Conservation (phyloP, 2,329 filamentous ascomycete genomes). For the Clonostachys sp. region DNA sequence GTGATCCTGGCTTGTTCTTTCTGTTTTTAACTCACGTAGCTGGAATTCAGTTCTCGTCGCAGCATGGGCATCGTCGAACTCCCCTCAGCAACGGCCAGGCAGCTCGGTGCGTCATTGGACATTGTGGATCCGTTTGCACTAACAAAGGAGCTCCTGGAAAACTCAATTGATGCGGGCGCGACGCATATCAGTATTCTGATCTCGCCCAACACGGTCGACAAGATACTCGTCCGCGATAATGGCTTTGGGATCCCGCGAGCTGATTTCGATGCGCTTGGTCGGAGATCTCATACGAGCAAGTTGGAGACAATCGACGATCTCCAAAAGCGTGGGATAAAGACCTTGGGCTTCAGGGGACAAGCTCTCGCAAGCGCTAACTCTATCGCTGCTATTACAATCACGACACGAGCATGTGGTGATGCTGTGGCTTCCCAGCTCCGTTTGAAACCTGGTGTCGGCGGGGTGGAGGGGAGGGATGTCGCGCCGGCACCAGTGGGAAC, state of each 20-base stretch:
- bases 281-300: slow-evolving; percentile 71
- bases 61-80: slow-evolving; percentile 47
- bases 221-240: slow-evolving; percentile 68
- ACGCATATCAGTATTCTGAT: slow-evolving; percentile 61
- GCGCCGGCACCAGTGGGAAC: slow-evolving; percentile 61
- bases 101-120: slow-evolving; percentile 56
- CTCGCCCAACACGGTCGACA: slow-evolving; percentile 61
- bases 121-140: slow-evolving; percentile 56
- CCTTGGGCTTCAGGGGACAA: slow-evolving; percentile 73
- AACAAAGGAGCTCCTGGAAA: slow-evolving; percentile 75
- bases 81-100: slow-evolving; percentile 41
- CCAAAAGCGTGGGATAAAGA: slow-evolving; percentile 45
- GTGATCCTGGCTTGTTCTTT: no score
- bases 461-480: slow-evolving; percentile 18
- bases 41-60: neutral
- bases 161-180: slow-evolving; percentile 68
- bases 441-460: slow-evolving; percentile 27
- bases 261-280: slow-evolving; percentile 60
- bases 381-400: slow-evolving; percentile 50
- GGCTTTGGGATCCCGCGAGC: slow-evolving; percentile 63
- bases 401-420: slow-evolving; percentile 59
- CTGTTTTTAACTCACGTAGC: no score
- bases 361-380: slow-evolving; percentile 63
- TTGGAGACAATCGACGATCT: slow-evolving; percentile 61
- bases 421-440: slow-evolving; percentile 47